Conservation (phyloP, 306 rosid species). For the Echinosophora koreensis region DNA sequence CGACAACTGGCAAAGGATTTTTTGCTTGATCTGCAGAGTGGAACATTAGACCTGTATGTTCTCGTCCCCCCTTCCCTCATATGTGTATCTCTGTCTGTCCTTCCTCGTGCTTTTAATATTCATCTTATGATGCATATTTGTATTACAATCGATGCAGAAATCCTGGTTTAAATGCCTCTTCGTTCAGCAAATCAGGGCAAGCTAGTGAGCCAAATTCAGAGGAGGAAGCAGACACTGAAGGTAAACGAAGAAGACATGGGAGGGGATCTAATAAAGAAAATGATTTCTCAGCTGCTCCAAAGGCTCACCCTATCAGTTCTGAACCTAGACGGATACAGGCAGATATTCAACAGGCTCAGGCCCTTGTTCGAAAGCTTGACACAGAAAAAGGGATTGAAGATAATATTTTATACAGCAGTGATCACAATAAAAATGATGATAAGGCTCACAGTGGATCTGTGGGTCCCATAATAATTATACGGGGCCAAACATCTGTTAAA, state of each 20-base stretch:
- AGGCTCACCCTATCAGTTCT: constrained; percentile 81
- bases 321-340: constrained; percentile 82
- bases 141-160: constrained; percentile 59
- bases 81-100: neutral
- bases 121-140: constrained; percentile 37
- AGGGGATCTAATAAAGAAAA: constrained; percentile 74
- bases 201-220: constrained; percentile 89
- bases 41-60: constrained; percentile 82
- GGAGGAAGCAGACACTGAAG: constrained; percentile 79
- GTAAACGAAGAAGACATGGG: constrained; percentile 78
- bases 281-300: constrained; percentile 89
- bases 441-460: constrained; percentile 75
- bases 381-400: constrained; percentile 85
- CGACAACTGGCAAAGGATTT: constrained; percentile 82
- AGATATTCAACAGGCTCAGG: constrained; percentile 87
- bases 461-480: constrained; percentile 82
- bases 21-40: constrained; percentile 92
- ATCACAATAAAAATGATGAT: constrained; percentile 75
- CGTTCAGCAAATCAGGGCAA: constrained; percentile 77
- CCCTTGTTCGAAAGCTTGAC: constrained; percentile 89
- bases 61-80: constrained; percentile 22
- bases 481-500: constrained; percentile 89
- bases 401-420: constrained; percentile 75
- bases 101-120: constrained; percentile 33
- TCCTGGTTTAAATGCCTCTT: constrained; percentile 75